Base-by-base conservation (phyloP, 257 asterid species). In the Primulina eburnea region DNA sequence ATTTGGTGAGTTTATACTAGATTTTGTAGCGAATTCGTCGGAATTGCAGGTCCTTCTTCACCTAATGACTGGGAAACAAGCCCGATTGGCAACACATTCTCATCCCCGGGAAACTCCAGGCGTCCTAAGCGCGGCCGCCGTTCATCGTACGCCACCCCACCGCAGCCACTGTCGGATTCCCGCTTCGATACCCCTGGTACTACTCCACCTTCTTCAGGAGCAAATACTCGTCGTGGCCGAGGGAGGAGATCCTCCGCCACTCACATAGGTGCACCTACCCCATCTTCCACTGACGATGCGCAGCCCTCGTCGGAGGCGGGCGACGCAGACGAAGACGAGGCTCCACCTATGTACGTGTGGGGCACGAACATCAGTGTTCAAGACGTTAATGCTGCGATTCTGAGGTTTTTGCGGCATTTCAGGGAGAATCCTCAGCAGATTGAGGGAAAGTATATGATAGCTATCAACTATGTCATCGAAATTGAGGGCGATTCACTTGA, bases 401-500 rank as follows among this genome's bases (percentile, higher is more conserved):
- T 91, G 76, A 84, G 90, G 82, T 92, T 94, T 74, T 69, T 94
- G 83, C 88, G 93, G 86, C 75, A 89, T 82, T 94, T 88, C 65
- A 85, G 98, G 7, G 97, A 89, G 53, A 82, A 83, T 24, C 76
- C 89, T 35, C 76, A 79, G 64, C 85, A 88, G 50, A 77, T 68
- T 63, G 98, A 88, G 76, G 97, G 97, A 71, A 94, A 94, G 74
- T 94, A 94, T 79, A 86, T 86, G 97, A 84, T 82, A 37, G 75
- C 80, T 61, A 83, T 94, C 65, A 80, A 84, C 59, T 80, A 87
- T 71, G 92, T 92, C 28, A 88, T 94, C 65, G 96, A 89, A 72
- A 67, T 86, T 14, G 97, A 94, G 81, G 99, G 99, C n/a, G 99
- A 94, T 64, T 94, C 99, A 0, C 90, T 94, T 20, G 98, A 94